phyloP scores from a whole-genome alignment of 1,139 yeast genomes.

The Kodamaea anthophila region DNA sequence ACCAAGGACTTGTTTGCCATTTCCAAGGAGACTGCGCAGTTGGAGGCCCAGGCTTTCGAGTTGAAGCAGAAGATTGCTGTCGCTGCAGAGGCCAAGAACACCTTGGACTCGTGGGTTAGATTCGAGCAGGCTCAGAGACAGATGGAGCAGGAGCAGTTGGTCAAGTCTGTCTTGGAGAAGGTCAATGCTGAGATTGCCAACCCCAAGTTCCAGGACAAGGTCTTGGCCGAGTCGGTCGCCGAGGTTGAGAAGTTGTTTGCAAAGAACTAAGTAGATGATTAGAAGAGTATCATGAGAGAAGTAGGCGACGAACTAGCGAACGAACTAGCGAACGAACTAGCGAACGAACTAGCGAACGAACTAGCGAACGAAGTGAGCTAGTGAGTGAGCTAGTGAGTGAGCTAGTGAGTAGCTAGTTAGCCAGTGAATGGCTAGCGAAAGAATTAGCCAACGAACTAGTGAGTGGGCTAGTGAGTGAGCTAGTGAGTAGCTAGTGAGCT shows the following conservation, averaged over 20 bases:
- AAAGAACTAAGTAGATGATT: slow-evolving; percentile 27
- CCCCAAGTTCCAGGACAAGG: slow-evolving; percentile 91
- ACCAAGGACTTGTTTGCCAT: slow-evolving; percentile 89
- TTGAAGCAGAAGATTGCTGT: slow-evolving; percentile 86
- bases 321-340: too few species aligned
- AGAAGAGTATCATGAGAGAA: too few species aligned
- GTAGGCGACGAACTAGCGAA: too few species aligned
- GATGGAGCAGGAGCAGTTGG: slow-evolving; percentile 89
- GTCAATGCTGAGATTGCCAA: slow-evolving; percentile 79
- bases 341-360: too few species aligned
- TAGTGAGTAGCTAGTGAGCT: too few species aligned
- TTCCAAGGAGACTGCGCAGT: slow-evolving; percentile 92
- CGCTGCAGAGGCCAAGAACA: slow-evolving; percentile 87
- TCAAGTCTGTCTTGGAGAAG: slow-evolving; percentile 79
- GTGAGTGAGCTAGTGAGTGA: too few species aligned
- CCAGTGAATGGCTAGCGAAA: too few species aligned
- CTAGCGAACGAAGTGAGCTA: too few species aligned
- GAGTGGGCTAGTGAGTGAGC: too few species aligned
- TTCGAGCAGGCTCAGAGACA: slow-evolving; percentile 96
- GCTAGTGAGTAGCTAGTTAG: too few species aligned
- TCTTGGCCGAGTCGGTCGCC: slow-evolving; percentile 82
- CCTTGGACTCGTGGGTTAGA: slow-evolving; percentile 98
- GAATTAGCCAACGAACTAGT: too few species aligned
- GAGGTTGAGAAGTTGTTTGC: slow-evolving; percentile 85
- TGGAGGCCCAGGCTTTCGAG: slow-evolving; percentile 91